phyloP scores from a whole-genome alignment of 2,329 filamentous ascomycete genomes.

The Phyllosticta citrichinensis region DNA sequence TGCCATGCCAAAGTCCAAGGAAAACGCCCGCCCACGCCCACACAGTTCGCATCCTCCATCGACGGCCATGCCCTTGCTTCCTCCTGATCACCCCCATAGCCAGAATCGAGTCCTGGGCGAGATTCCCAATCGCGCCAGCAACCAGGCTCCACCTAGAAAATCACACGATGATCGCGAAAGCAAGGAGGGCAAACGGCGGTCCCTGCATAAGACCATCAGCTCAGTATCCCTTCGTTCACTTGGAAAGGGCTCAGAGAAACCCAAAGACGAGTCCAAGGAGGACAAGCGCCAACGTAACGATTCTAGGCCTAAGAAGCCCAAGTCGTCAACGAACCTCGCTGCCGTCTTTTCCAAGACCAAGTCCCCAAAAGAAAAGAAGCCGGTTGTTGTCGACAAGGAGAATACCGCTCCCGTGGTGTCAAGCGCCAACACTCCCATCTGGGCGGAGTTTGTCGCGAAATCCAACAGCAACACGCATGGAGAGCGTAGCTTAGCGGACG shows the following conservation, averaged over 20 bases:
- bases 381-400: conserved; percentile 56
- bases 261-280: conserved; percentile 18
- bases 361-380: conserved; percentile 52
- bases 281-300: conserved; percentile 4
- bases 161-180: conserved; percentile 22
- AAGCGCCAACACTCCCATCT: conserved; percentile 58
- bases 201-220: conserved; percentile 44
- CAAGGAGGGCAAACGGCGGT: conserved; percentile 19
- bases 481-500: conserved; percentile 38
- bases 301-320: conserved; percentile 56
- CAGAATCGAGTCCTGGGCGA: conserved; percentile 18
- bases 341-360: conserved; percentile 65
- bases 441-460: conserved; percentile 57
- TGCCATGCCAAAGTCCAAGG: conserved; percentile 7
- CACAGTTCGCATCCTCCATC: conserved; percentile 13
- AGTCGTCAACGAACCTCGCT: conserved; percentile 74
- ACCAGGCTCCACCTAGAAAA: conserved; percentile 25
- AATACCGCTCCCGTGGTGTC: conserved; percentile 54
- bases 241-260: conserved; percentile 37
- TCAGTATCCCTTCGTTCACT: conserved; percentile 44
- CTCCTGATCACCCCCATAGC: conserved; percentile 40
- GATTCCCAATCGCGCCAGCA: conserved; percentile 28
- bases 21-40: conserved; percentile 10
- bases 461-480: background rate
- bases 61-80: conserved; percentile 32